Base-by-base conservation (phyloP, 805 yeast species). In the Myxozyma monticola region DNA sequence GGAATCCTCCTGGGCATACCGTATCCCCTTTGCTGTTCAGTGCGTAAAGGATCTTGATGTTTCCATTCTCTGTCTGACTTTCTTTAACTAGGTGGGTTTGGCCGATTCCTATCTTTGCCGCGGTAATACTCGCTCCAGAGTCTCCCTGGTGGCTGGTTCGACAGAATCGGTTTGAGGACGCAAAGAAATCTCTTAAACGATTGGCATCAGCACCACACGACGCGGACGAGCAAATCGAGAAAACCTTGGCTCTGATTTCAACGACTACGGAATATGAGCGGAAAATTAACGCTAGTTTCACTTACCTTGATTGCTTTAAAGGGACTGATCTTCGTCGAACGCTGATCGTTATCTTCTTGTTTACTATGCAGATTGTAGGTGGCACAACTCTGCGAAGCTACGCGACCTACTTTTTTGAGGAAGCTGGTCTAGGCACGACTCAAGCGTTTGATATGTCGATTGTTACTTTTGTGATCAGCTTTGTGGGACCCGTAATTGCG, bases 1-100 rank as follows among this genome's bases (percentile, higher is more conserved):
- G 47, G 44, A 52, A 2, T 59, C 68, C 26, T 60, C 69, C 17
- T 60, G 71, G 69, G 74, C 80, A 6, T 81, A 77, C 64, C 68
- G 73, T 48, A 69, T 77, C 28, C 84, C 85, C 8, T 79, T 77
- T 61, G 83, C 79, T 2, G 50, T 80, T 7, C 85, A 80, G 65
- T n/a, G n/a, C n/a, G n/a, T n/a, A n/a, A n/a, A n/a, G n/a, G n/a
- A n/a, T n/a, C n/a, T n/a, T n/a, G n/a, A n/a, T n/a, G n/a, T n/a
- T n/a, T n/a, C n/a, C n/a, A n/a, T n/a, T n/a, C n/a, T n/a, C n/a
- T n/a, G n/a, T n/a, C n/a, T n/a, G n/a, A n/a, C n/a, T n/a, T n/a
- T n/a, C n/a, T n/a, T n/a, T n/a, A n/a, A n/a, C n/a, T n/a, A n/a
- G n/a, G n/a, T 80, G 84, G 84, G 64, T 72, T 5, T 80, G 82